Evolutionary conservation across 75 land plant species (phyloP).

Genomic region (Cupressus sempervirens): DNA sequence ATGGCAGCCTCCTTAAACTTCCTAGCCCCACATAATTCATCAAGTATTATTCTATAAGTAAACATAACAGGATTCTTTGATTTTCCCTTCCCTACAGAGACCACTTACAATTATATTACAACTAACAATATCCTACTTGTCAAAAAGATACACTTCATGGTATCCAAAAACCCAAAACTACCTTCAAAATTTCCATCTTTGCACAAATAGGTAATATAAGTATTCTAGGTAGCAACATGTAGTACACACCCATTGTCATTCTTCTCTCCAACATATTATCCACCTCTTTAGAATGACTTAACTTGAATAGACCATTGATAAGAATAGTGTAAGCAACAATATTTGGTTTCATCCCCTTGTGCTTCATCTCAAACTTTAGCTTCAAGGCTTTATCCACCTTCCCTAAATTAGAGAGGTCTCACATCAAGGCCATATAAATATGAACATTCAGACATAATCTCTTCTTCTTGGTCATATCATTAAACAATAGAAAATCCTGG

Average conservation of each 20-base stretch:
- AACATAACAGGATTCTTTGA: constrained; percentile 18
- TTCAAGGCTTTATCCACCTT: constrained; percentile 16
- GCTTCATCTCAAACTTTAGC: not conserved
- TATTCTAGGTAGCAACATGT: constrained; percentile 14
- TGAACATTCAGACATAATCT: constrained; percentile 6
- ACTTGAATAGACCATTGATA: constrained; percentile 20
- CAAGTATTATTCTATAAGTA: constrained; percentile 22
- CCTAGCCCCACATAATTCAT: constrained; percentile 10
- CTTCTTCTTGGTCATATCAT: constrained; percentile 4
- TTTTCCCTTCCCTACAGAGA: constrained; percentile 7
- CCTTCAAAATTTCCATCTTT: constrained; percentile 10
- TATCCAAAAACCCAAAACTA: constrained; percentile 12
- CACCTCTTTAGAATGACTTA: not conserved
- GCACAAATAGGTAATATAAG: constrained; percentile 7
- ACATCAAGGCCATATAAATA: constrained; percentile 12
- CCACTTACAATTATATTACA: constrained; percentile 10
- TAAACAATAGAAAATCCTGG: not conserved
- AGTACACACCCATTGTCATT: constrained; percentile 7
- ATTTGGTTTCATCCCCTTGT: not conserved
- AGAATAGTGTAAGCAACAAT: constrained; percentile 29
- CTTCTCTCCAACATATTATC: constrained; percentile 14
- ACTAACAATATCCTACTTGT: constrained; percentile 17
- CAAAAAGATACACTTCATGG: constrained; percentile 4
- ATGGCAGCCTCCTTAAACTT: constrained; percentile 13
- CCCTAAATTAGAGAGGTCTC: not conserved